Evolutionary conservation across 106 monocot species (phyloP), one percentile per base, ranked within the genome.

Genomic region (Apostasia ramifera): DNA sequence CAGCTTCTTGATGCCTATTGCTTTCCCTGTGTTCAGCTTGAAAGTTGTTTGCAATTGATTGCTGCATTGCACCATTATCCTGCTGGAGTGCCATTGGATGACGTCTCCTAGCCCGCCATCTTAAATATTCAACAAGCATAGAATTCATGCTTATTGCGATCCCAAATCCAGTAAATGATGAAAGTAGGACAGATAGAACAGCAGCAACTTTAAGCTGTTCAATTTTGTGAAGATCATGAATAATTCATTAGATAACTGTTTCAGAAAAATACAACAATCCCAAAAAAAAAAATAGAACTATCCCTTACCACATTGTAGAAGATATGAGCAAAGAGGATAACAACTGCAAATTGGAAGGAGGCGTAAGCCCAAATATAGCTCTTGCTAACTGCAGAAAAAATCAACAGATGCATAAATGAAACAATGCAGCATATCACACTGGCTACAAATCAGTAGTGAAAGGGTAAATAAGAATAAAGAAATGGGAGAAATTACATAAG

Each of bases 81-180:
- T 80, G 73, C 26, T 47, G 79, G 15, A 74, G 86, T 68, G 66
- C 80, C n/a, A 77, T 43, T 5, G 51, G 75, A 6, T 67, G 54
- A 72, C 81, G 88, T 73, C 77, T 56, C 73, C 97, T 81, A 47
- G 72, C 54, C 79, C 79, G 84, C 97, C 97, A 89, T 79, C 85
- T 86, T 72, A 97, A 63, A 61, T 75, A 89, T 67, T 97, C 97
- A 9, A 87, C 85, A 37, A 90, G 78, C 70, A 92, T 67, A 38
- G 97, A 89, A 71, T 89, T 92, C 60, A 84, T 77, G 72, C 92
- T 85, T 47, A 97, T 92, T 55, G 97, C 86, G 77, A 97, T 85
- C 12, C 97, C 97, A 83, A 97, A 97, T 38, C 97, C 97, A 55
- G 86, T 90, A 74, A 97, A 97, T 56, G 97, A 86, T 38, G 97